These are phyloP conservation scores for Fusarium keratoplasticum DNA, from an alignment of 2,329 filamentous ascomycete genomes.

Conservation along the genomic window DNA sequence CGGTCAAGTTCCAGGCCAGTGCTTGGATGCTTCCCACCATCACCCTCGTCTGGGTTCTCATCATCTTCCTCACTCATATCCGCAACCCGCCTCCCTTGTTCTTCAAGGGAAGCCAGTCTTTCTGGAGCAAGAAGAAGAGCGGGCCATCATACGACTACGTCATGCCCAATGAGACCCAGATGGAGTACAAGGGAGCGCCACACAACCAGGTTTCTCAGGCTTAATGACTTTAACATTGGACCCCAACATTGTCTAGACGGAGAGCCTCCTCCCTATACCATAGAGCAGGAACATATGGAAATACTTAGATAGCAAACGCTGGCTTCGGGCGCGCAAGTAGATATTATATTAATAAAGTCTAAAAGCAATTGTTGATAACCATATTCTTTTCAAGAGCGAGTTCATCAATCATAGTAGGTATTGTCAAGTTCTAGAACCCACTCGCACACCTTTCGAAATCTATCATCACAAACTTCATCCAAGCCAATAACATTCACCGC, in stretches of 20 bases:
- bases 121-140: conserved; percentile 28
- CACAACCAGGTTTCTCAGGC: not conserved
- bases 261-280: not conserved
- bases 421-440: not conserved
- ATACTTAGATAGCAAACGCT: conserved; percentile 1
- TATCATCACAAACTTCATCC: not conserved
- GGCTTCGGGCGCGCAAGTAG: not conserved
- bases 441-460: not conserved
- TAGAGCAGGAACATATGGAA: not conserved
- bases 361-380: not conserved
- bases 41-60: conserved; percentile 48
- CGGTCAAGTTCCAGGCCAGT: conserved; percentile 39
- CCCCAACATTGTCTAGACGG: not conserved
- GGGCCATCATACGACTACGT: conserved; percentile 25
- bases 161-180: conserved; percentile 14
- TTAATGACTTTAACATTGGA: not conserved
- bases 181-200: conserved; percentile 13
- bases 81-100: conserved; percentile 41
- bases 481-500: not conserved
- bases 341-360: not conserved
- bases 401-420: not conserved
- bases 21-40: conserved; percentile 50
- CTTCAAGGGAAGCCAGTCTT: conserved; percentile 30
- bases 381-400: not conserved
- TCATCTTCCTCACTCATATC: conserved; percentile 50